These are phyloP conservation scores for Allantophomopsis cytisporea DNA, from an alignment of 2,329 filamentous ascomycete species.

Conservation along the genomic window DNA sequence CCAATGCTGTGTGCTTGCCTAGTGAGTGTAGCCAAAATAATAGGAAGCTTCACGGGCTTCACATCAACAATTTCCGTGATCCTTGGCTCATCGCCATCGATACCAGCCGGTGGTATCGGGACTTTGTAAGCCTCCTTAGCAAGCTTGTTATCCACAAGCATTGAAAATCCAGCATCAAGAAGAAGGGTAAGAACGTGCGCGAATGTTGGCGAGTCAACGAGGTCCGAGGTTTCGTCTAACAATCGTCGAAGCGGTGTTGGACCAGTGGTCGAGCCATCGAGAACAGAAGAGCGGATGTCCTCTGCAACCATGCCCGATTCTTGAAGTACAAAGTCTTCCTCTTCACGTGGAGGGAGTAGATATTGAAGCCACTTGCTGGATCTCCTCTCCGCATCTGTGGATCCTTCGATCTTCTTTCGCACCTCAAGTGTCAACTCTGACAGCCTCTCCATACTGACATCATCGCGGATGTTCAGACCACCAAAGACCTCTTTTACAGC, in stretches of 20 bases:
- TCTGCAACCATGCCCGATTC: conserved; percentile 68
- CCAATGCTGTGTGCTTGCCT: conserved; percentile 86
- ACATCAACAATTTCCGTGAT: conserved; percentile 38
- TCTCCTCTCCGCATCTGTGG: conserved; percentile 47
- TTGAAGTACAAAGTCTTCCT: conserved; percentile 72
- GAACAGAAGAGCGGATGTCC: neutral
- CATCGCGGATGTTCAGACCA: conserved; percentile 75
- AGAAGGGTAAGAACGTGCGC: conserved; percentile 73
- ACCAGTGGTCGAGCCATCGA: conserved; percentile 16
- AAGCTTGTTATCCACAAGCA: conserved; percentile 72
- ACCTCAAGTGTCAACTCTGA: conserved; percentile 73
- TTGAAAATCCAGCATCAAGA: conserved; percentile 77
- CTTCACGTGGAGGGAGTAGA: conserved; percentile 64
- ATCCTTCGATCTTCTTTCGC: conserved; percentile 71
- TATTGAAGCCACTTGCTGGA: conserved; percentile 59
- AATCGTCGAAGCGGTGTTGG: conserved; percentile 53
- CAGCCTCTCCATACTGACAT: conserved; percentile 69
- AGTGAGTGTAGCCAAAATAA: conserved; percentile 78
- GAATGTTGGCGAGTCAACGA: conserved; percentile 89
- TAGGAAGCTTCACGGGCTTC: conserved; percentile 61
- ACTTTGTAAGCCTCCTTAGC: conserved; percentile 66
- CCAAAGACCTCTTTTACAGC: conserved; percentile 86
- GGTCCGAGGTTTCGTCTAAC: conserved; percentile 88
- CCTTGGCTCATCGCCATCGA: conserved; percentile 13
- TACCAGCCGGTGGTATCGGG: conserved; percentile 19